Conservation (phyloP, 805 yeast genomes). For the Saccharomycopsis babjevae region DNA sequence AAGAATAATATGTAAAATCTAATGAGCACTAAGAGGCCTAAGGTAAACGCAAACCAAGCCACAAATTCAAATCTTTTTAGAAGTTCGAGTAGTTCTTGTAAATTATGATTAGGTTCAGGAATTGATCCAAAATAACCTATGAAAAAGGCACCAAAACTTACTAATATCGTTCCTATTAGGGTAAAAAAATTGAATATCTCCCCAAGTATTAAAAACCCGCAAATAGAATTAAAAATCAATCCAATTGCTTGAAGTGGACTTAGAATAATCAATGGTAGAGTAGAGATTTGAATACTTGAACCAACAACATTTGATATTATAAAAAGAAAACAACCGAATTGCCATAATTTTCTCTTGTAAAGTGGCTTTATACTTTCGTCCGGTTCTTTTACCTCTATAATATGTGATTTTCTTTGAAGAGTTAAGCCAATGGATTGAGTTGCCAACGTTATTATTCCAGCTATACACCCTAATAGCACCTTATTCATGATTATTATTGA, state of each 20-base stretch:
- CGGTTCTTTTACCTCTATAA: slow-evolving; percentile 32
- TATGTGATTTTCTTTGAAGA: slow-evolving; percentile 68
- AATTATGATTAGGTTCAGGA: slow-evolving; percentile 41
- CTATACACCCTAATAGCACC: slow-evolving; percentile 43
- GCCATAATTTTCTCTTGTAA: slow-evolving; percentile 47
- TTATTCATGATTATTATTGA: background rate
- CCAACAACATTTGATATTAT: slow-evolving; percentile 70
- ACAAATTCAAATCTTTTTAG: slow-evolving; percentile 39
- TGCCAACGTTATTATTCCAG: slow-evolving; percentile 67
- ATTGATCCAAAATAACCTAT: slow-evolving; percentile 66
- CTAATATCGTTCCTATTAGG: slow-evolving; percentile 54
- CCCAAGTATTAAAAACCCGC: slow-evolving; percentile 55
- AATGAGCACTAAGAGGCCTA: slow-evolving; percentile 3
- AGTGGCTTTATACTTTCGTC: slow-evolving; percentile 23
- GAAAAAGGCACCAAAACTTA: slow-evolving; percentile 62
- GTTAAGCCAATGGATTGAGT: slow-evolving; percentile 76
- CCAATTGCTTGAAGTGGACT: slow-evolving; percentile 84
- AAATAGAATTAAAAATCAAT: slow-evolving; percentile 72
- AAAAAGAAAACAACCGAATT: slow-evolving; percentile 61
- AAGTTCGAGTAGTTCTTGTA: slow-evolving; percentile 36
- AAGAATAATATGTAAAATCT: slow-evolving; percentile 8
- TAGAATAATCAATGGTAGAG: slow-evolving; percentile 68
- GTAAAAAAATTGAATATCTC: slow-evolving; percentile 56
- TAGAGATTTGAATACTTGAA: slow-evolving; percentile 71
- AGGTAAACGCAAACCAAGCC: slow-evolving; percentile 38